These are phyloP conservation scores for Mycena venus DNA, from an alignment of 768 basidiomycete genomes.

Conservation along the genomic window DNA sequence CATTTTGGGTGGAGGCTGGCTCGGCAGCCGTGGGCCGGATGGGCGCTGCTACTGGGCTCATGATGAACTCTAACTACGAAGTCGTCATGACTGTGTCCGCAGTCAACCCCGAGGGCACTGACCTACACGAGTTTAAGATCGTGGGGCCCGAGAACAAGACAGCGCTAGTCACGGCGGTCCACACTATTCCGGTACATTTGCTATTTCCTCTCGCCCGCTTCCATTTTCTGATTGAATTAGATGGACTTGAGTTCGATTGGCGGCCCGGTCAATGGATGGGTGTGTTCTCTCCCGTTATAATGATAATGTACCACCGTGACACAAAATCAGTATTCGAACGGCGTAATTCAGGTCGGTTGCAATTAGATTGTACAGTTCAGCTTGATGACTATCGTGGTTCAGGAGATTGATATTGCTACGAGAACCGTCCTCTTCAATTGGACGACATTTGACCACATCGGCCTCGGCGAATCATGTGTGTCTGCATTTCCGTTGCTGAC, in stretches of 20 bases:
- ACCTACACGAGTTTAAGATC: slow-evolving; percentile 21
- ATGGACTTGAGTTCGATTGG: slow-evolving; percentile 14
- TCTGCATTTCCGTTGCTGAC: no score
- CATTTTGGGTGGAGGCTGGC: slow-evolving; percentile 7
- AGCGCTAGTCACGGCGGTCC: slow-evolving; percentile 6
- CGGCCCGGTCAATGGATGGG: slow-evolving; percentile 9
- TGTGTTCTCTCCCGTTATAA: no score
- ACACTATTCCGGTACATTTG: slow-evolving; percentile 3
- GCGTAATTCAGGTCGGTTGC: no score
- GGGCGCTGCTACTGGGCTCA: not conserved
- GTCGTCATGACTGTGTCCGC: slow-evolving; percentile 15
- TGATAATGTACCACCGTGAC: no score
- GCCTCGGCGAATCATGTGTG: slow-evolving; percentile 4
- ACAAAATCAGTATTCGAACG: not conserved
- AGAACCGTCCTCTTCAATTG: slow-evolving; percentile 23
- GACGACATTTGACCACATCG: slow-evolving; percentile 22
- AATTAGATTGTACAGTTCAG: not conserved
- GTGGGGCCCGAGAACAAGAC: slow-evolving; percentile 15
- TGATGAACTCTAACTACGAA: slow-evolving; percentile 18
- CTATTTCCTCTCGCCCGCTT: no score
- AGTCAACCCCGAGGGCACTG: slow-evolving; percentile 1
- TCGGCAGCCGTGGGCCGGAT: not conserved
- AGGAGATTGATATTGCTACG: slow-evolving; percentile 20
- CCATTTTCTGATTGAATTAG: not conserved
- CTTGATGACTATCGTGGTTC: not conserved